Base-by-base conservation (phyloP, 768 basidiomycete genomes). In the Kwoniella newhampshirensis region DNA sequence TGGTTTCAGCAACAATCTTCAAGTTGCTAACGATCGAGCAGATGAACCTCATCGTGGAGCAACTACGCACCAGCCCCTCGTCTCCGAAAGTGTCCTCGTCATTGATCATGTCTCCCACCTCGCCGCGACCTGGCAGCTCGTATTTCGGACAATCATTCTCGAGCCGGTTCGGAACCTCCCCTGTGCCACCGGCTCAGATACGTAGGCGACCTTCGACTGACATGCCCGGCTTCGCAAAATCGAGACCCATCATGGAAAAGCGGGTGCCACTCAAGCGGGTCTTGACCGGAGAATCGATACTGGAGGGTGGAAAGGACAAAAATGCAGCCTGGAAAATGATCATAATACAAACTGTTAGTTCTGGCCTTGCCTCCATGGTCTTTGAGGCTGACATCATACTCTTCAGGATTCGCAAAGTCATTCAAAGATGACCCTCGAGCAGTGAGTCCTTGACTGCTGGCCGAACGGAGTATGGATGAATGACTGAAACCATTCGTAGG, bases 401-500 rank as follows among this genome's bases (percentile, higher is more conserved):
- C 3, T 41, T 13, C 32, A 64, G 64, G 64, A 70, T 44, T 50
- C 63, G 15, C 68, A 70, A 57, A 58, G 60, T 45, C 73, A 69
- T 47, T 48, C 62, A 18, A 75, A 72, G 54, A 68, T 70, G 58
- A 68, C 65, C n/a, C 44, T 75, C 7, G 74, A 75, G 21, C 47
- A 56, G 71, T 70, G 21, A 55, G 71, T 53, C 7, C n/a, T 13
- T n/a, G n/a, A 13, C 23, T 25, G n/a, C 17, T 18, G 23, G 15
- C 21, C 13, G 35, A 36, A 27, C 27, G 13, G 40, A 26, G 20
- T 39, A 45, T 1, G 30, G 3, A 21, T 26, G 17, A 17, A 21
- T 21, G 25, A 41, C 65, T 69, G 50, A 62, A 43, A n/a, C 3
- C 15, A 46, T 43, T 15, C 53, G 3, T 60, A 92, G 91, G 53